Evolutionary conservation across 768 basidiomycete genomes (phyloP), one percentile per base, ranked within the genome.

Genomic region (Pleurotus salmoneostramineus): DNA sequence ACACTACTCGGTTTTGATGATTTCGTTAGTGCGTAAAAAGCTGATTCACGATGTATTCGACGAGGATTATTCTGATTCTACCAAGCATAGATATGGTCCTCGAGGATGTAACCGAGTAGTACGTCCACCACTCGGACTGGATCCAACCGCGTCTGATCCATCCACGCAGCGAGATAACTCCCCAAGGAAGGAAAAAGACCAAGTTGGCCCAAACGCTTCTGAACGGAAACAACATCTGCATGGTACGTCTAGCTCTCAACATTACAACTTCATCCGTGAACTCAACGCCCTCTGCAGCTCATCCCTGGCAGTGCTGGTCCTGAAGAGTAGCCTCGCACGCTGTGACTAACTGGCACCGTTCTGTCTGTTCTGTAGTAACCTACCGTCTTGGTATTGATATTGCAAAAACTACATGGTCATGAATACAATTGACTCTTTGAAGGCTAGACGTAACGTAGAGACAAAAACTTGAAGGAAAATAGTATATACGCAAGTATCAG

Each of bases 41-140:
- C 32, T 40, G 17, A 31, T 10, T 56, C 52, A n/a, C 43, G 34
- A 46, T 40, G 32, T 44, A 45, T 47, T 33, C 27, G 42, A 60
- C 57, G 45, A 42, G 12, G 36, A 56, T 37, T 50, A 40, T 31
- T 2, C 27, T 32, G 27, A 40, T 40, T 31, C 36, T 27, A 27
- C 37, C 10, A 40, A 40, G 37, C 17, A 31, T 55, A 94, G 92
- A 94, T 68, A 93, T 95, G 89, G 93, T 95, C 5, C 74, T 99
- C 55, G 93, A 98, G 68, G 95, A 99, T 64, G 96, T 98, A 6
- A 95, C 85, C 5, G 96, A 99, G 76, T 97, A 88, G 96, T 98
- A 59, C 62, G 93, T 77, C 44, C 6, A 17, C 14, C 31, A 43
- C 42, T 48, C n/a, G n/a, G n/a, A n/a, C n/a, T n/a, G n/a, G n/a